phyloP scores from a whole-genome alignment of 2,329 filamentous ascomycete genomes.

The Monilinia laxa region DNA sequence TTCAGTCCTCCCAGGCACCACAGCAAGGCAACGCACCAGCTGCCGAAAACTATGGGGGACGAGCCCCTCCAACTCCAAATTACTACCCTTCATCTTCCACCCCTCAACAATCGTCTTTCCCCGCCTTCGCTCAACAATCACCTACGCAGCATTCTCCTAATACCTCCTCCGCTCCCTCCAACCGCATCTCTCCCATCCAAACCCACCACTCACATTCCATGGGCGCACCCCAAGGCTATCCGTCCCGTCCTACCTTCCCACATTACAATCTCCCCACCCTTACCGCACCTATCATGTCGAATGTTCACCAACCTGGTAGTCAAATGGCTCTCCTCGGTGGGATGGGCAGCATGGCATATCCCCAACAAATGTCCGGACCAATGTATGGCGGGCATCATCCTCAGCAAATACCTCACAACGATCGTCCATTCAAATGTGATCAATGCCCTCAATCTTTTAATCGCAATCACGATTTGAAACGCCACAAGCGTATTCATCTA shows the following conservation, averaged over 20 bases:
- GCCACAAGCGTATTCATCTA: slow-evolving; percentile 92
- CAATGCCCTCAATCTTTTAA: slow-evolving; percentile 92
- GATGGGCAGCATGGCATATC: slow-evolving; percentile 48
- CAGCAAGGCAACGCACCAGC: slow-evolving; percentile 56
- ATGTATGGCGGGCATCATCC: slow-evolving; percentile 61
- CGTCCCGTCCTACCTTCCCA: slow-evolving; percentile 47
- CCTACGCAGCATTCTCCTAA: slow-evolving; percentile 48
- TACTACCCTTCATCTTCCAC: slow-evolving; percentile 56
- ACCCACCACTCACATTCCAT: slow-evolving; percentile 45
- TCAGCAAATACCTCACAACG: slow-evolving; percentile 58
- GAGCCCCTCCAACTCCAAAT: slow-evolving; percentile 57
- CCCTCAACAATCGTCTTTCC: slow-evolving; percentile 48
- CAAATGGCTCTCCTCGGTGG: slow-evolving; percentile 69
- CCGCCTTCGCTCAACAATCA: slow-evolving; percentile 51
- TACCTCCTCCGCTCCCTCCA: slow-evolving; percentile 43
- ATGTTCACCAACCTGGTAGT: slow-evolving; percentile 70
- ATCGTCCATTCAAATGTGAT: slow-evolving; percentile 93
- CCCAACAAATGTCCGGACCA: slow-evolving; percentile 48
- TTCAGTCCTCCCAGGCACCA: slow-evolving; percentile 50
- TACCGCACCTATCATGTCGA: slow-evolving; percentile 70
- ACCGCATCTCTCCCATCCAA: slow-evolving; percentile 45
- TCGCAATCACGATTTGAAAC: slow-evolving; percentile 91
- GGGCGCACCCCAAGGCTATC: slow-evolving; percentile 56
- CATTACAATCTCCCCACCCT: slow-evolving; percentile 60
- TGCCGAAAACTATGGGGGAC: slow-evolving; percentile 55